Evolutionary conservation across 495 filamentous ascomycete species (phyloP).

Genomic region (Hypoxylon fragiforme): DNA sequence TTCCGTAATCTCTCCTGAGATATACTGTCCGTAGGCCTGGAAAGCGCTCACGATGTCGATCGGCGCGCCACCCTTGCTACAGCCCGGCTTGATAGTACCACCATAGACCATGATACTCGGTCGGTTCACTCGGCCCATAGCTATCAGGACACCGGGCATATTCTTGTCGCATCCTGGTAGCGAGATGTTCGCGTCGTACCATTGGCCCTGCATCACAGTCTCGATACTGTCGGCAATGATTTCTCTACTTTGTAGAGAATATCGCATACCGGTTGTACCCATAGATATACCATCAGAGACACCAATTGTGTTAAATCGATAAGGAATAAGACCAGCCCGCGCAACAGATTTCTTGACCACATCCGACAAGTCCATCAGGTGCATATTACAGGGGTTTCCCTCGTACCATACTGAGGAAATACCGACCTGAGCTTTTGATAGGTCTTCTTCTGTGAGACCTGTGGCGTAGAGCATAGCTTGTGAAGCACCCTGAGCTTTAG

Average conservation of each 20-base stretch:
- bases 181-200: slow-evolving; percentile 98
- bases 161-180: slow-evolving; percentile 99
- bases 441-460: slow-evolving; percentile 77
- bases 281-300: slow-evolving; percentile 86
- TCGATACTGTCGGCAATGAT: slow-evolving; percentile 97
- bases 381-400: slow-evolving; percentile 99
- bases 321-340: slow-evolving; percentile 74
- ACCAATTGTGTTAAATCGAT: slow-evolving; percentile 97
- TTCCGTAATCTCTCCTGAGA: slow-evolving; percentile 88
- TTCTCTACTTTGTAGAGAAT: slow-evolving; percentile 89
- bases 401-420: slow-evolving; percentile 91
- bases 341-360: slow-evolving; percentile 83
- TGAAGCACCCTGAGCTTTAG: slow-evolving; percentile 94
- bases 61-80: slow-evolving; percentile 71
- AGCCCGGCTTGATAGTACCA: slow-evolving; percentile 90
- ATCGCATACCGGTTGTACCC: slow-evolving; percentile 89
- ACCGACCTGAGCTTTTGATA: slow-evolving; percentile 93
- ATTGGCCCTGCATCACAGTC: slow-evolving; percentile 98
- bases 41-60: slow-evolving; percentile 97
- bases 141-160: slow-evolving; percentile 98
- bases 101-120: slow-evolving; percentile 97
- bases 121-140: slow-evolving; percentile 93
- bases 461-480: slow-evolving; percentile 99
- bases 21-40: slow-evolving; percentile 95
- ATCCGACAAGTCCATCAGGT: slow-evolving; percentile 84